Evolutionary conservation across 2,329 filamentous ascomycete genomes (phyloP).

Genomic region (Alternaria sp.): DNA sequence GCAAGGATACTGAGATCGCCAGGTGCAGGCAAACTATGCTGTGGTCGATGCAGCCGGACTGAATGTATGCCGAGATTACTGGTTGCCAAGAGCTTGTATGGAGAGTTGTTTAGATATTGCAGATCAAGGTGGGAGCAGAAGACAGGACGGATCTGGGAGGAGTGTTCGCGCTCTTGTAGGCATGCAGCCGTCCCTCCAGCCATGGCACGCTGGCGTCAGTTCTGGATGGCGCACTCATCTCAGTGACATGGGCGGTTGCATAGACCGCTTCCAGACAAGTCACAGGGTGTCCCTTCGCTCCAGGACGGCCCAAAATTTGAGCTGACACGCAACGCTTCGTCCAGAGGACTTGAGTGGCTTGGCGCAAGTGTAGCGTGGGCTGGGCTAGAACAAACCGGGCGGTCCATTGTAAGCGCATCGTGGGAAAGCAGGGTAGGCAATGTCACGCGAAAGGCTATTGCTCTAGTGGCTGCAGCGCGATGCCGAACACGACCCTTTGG

Average conservation of each 20-base stretch:
- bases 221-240: conserved; percentile 26
- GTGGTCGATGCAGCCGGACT: not conserved
- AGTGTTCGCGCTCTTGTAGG: conserved; percentile 37
- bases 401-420: conserved; percentile 20
- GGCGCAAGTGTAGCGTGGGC: conserved; percentile 27
- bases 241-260: conserved; percentile 29
- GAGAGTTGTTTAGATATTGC: conserved; percentile 1
- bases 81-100: not conserved
- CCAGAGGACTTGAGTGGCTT: conserved; percentile 24
- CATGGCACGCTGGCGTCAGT: conserved; percentile 24
- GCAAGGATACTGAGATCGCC: conserved; percentile 24
- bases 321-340: conserved; percentile 41
- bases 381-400: conserved; percentile 28
- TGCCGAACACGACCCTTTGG: conserved; percentile 17
- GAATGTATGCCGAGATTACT: conserved; percentile 6
- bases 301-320: conserved; percentile 35
- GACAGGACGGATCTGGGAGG: conserved; percentile 19
- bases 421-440: conserved; percentile 26
- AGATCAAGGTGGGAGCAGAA: conserved; percentile 7
- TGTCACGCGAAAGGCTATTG: conserved; percentile 28
- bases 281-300: conserved; percentile 36
- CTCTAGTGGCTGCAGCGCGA: conserved; percentile 29
- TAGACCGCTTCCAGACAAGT: conserved; percentile 37
- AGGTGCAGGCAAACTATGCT: conserved; percentile 5
- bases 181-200: conserved; percentile 5